phyloP scores from a whole-genome alignment of 208 protist species.

The Spongospora subterranea region DNA sequence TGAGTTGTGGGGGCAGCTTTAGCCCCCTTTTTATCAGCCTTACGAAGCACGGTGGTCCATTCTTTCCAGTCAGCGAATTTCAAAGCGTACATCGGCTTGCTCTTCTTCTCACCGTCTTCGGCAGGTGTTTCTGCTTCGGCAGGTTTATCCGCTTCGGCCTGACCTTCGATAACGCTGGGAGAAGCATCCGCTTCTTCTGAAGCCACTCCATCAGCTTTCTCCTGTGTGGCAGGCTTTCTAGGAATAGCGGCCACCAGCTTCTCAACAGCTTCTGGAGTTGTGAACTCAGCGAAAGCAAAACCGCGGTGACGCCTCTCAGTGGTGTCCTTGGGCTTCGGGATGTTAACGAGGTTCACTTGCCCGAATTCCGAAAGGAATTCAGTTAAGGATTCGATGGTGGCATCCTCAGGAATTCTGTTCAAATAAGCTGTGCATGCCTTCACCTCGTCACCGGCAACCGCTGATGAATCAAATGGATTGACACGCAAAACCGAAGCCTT shows the following conservation, averaged over 20 bases:
- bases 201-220: background rate
- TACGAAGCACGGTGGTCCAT: background rate
- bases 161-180: too few relatives aligned
- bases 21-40: background rate
- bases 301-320: background rate
- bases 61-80: conserved; percentile 1
- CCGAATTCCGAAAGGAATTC: background rate
- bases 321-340: background rate
- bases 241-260: background rate
- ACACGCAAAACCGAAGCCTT: background rate
- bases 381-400: conserved; percentile 34
- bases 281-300: conserved; percentile 50
- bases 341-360: conserved; percentile 3
- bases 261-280: background rate
- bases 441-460: background rate
- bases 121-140: background rate
- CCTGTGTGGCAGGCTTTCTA: background rate
- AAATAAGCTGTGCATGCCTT: conserved; percentile 19
- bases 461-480: background rate
- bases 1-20: background rate
- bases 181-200: background rate
- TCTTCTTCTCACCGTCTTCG: background rate
- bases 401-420: conserved; percentile 5
- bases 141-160: background rate
- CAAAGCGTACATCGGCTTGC: conserved; percentile 51